Conservation (phyloP, 2,329 filamentous ascomycete genomes). For the Lasiodiplodia sp. region DNA sequence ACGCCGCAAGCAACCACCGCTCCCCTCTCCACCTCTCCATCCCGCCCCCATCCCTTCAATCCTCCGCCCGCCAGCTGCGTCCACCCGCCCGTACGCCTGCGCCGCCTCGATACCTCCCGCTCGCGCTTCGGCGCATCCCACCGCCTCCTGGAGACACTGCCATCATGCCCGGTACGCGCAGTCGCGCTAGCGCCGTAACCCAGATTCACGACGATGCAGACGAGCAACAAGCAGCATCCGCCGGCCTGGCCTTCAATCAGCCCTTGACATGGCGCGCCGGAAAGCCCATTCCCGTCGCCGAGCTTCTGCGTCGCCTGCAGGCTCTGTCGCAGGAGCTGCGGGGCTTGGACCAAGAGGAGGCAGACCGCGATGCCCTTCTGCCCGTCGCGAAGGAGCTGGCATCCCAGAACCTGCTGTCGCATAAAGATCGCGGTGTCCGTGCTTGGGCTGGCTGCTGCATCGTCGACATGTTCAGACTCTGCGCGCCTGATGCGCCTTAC, state of each 20-base stretch:
- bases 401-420: slow-evolving; percentile 79
- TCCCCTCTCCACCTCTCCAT: slow-evolving; percentile 7
- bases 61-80: background rate
- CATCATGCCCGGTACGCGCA: slow-evolving; percentile 40
- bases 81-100: background rate
- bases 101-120: background rate
- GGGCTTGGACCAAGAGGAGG: slow-evolving; percentile 85
- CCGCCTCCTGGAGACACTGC: slow-evolving; percentile 25
- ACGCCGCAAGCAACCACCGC: slow-evolving; percentile 21
- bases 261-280: slow-evolving; percentile 90
- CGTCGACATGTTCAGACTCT: slow-evolving; percentile 90
- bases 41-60: slow-evolving; percentile 20
- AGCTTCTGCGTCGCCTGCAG: slow-evolving; percentile 82
- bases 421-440: slow-evolving; percentile 93
- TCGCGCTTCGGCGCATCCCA: slow-evolving; percentile 29
- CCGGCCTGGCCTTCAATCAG: slow-evolving; percentile 77
- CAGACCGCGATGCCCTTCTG: slow-evolving; percentile 81
- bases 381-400: slow-evolving; percentile 86
- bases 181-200: slow-evolving; percentile 47
- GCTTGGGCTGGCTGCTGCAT: slow-evolving; percentile 89
- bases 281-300: slow-evolving; percentile 83
- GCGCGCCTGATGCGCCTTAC: slow-evolving; percentile 94
- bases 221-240: slow-evolving; percentile 16
- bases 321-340: slow-evolving; percentile 81
- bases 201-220: slow-evolving; percentile 36